Evolutionary conservation across 2,329 filamentous ascomycete species (phyloP).

Genomic region (Colletotrichum sp.): DNA sequence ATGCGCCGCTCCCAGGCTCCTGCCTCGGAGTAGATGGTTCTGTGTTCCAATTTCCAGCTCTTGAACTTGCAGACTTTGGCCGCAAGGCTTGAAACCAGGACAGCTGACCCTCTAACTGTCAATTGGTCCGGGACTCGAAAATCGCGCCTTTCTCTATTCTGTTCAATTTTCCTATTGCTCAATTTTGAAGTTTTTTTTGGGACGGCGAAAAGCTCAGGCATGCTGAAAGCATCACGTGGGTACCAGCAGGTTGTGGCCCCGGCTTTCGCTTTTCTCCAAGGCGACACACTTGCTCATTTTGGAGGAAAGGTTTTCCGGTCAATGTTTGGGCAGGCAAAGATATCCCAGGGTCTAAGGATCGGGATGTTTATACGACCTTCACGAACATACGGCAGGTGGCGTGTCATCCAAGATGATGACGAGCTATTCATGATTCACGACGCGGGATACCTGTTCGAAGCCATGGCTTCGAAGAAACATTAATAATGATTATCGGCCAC

Average conservation of each 20-base stretch:
- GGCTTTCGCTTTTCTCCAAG: conserved; percentile 2
- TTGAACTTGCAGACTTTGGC: conserved; percentile 16
- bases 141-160: not conserved
- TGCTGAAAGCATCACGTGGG: not conserved
- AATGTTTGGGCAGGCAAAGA: conserved; percentile 19
- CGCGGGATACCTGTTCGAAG: conserved; percentile 22
- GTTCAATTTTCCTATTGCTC: not conserved
- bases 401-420: not conserved
- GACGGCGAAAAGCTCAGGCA: not conserved
- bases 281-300: conserved; percentile 5
- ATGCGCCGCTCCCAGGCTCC: conserved; percentile 87
- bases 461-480: conserved; percentile 17
- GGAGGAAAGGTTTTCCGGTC: conserved; percentile 19
- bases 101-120: not conserved
- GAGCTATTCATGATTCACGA: conserved; percentile 14
- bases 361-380: conserved; percentile 7
- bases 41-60: not conserved
- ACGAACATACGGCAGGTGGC: conserved; percentile 18
- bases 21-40: conserved; percentile 49
- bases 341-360: conserved; percentile 4
- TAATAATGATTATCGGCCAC: conserved; percentile 19
- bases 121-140: conserved; percentile 6
- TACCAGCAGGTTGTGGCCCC: not conserved
- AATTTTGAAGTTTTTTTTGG: not conserved
- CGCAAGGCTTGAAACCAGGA: conserved; percentile 8